Percentiles rank a stretch among this genome's conserved stretches.
phyloP scores from a whole-genome alignment of 148 eudicot species.

The Chenopodium berlandieri region DNA sequence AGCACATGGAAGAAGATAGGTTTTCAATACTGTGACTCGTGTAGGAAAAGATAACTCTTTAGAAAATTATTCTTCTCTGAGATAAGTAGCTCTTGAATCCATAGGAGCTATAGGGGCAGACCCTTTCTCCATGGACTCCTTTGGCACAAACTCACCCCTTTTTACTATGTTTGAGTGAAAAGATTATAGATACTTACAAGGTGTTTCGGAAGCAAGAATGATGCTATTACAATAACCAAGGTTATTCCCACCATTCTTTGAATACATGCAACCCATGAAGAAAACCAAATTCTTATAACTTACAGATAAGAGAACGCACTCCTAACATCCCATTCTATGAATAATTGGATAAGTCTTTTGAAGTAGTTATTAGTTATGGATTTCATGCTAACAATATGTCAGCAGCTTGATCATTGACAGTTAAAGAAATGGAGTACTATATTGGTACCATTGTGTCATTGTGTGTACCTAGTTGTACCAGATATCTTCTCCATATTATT shows the following conservation, averaged over 20 bases:
- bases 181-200: slow-evolving; percentile 30
- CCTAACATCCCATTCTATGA: slow-evolving; percentile 2
- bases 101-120: background rate
- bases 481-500: slow-evolving; percentile 9
- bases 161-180: background rate
- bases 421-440: background rate
- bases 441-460: slow-evolving; percentile 5
- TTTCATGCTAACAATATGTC: background rate
- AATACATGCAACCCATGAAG: slow-evolving; percentile 31
- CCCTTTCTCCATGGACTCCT: background rate
- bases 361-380: background rate
- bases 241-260: slow-evolving; percentile 19
- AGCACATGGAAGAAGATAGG: slow-evolving; percentile 2
- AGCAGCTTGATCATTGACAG: background rate
- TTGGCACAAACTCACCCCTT: background rate
- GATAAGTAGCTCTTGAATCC: background rate
- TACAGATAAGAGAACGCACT: background rate
- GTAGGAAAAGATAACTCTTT: background rate
- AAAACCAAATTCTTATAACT: background rate
- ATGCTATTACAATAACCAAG: slow-evolving; percentile 11
- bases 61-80: background rate
- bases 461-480: background rate
- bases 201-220: slow-evolving; percentile 38
- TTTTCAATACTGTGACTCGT: background rate
- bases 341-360: background rate